Evolutionary conservation across 1,139 yeast genomes (phyloP).

Genomic region (Zygosaccharomyces sapae): DNA sequence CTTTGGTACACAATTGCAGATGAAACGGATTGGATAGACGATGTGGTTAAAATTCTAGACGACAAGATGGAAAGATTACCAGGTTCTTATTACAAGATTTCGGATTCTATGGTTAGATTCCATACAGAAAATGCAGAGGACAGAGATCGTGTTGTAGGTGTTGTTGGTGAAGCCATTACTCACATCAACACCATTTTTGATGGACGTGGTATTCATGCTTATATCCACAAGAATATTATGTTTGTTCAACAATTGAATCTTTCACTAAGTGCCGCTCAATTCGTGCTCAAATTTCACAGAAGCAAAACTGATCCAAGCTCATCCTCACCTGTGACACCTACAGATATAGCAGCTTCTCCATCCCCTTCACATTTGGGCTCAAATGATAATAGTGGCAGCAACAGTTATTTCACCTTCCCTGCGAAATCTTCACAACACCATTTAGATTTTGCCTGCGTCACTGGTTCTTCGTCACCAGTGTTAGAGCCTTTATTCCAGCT

Average conservation of each 20-base stretch:
- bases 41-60: conserved; percentile 63
- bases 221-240: conserved; percentile 64
- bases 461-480: conserved; percentile 66
- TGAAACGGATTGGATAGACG: conserved; percentile 46
- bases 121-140: conserved; percentile 74
- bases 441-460: conserved; percentile 43
- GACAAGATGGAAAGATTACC: conserved; percentile 76
- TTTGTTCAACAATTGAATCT: conserved; percentile 58
- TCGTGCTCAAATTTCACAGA: conserved; percentile 37
- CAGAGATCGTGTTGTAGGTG: conserved; percentile 57
- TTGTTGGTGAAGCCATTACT: conserved; percentile 80
- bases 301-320: conserved; percentile 11
- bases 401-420: conserved; percentile 13
- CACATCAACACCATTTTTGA: conserved; percentile 76
- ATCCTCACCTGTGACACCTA: conserved; percentile 13
- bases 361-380: background rate
- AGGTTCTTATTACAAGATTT: conserved; percentile 66
- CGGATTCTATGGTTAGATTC: conserved; percentile 72
- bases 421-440: conserved; percentile 21
- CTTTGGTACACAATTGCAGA: conserved; percentile 67
- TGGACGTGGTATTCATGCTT: conserved; percentile 69
- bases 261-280: conserved; percentile 51
- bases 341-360: conserved; percentile 10
- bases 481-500: conserved; percentile 68
- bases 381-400: conserved; percentile 1